Base-by-base conservation (phyloP, 2,329 filamentous ascomycete species). In the Fusarium torulosum region DNA sequence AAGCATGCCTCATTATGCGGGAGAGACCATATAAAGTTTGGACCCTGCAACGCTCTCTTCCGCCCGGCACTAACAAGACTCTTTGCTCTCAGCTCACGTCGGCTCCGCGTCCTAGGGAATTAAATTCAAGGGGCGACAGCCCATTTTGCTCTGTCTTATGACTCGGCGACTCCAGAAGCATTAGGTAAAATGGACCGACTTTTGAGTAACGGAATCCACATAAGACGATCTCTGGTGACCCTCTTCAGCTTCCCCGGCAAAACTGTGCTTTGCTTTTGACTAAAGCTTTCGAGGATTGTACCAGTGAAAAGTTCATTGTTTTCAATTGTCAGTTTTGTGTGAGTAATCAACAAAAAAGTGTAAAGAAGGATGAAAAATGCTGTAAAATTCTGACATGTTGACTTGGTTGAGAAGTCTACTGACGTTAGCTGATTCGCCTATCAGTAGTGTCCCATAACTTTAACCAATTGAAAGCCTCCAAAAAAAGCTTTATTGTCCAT, bases 131-230 rank as follows among this genome's bases (percentile, higher is more conserved):
- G 49, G 64, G 47, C 52, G 33, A 66, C 47, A 49, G 14, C 11
- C 52, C 52, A 58, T 66, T 7, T 17, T 7, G 25, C 29, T 45
- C 7, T 38, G 33, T 53, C 61, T 50, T 66, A 27, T 69, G 67
- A 55, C 54, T 70, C 67, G 67, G 54, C 4, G 40, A 51, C 64
- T 66, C 64, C 59, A 59, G 33, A 33, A 17, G 31, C 60, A 70
- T 70, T 70, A 70, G 54, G 67, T 70, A 70, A 70, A 70, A 70
- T 69, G 64, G 64, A 68, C 59, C 64, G 64, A 70, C 25, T 69
- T 66, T 53, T 70, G 64, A 66, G 67, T 71, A 70, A 70, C 41
- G 44, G 67, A 70, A 70, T 70, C 67, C 67, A 70, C 67, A 68
- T 67, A 67, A 54, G 27, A 53, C 31, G 20, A 60, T 64, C 44